Conservation (phyloP, 1,139 yeast genomes). For the Casaregolazyma suthepensis region DNA sequence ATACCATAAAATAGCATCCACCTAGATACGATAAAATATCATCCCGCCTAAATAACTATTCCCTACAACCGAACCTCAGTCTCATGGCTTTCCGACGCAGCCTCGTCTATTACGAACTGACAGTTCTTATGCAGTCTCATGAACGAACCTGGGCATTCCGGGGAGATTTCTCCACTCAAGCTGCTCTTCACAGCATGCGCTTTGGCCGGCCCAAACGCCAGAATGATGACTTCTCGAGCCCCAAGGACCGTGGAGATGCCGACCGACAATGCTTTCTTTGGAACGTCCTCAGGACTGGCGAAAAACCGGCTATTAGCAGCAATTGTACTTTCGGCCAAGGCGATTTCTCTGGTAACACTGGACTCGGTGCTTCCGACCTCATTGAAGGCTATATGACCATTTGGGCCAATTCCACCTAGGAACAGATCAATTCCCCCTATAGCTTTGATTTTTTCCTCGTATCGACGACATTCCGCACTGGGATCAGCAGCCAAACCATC, state of each 20-base stretch:
- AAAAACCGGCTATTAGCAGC: constrained; percentile 55
- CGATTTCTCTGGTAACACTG: constrained; percentile 46
- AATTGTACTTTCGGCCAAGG: constrained; percentile 48
- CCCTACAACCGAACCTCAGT: constrained; percentile 12
- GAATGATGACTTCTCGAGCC: constrained; percentile 45
- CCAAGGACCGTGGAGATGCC: constrained; percentile 60
- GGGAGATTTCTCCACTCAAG: constrained; percentile 21
- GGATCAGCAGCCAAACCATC: constrained; percentile 47
- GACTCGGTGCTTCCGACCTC: constrained; percentile 50
- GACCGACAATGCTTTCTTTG: constrained; percentile 49
- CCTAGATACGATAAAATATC: too few species aligned
- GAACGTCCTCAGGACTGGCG: constrained; percentile 43
- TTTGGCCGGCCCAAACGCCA: constrained; percentile 28
- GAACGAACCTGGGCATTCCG: constrained; percentile 27
- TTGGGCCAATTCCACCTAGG: constrained; percentile 59
- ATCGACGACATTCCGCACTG: constrained; percentile 44
- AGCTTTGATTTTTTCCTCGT: constrained; percentile 46
- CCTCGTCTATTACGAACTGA: constrained; percentile 23
- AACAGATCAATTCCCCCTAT: constrained; percentile 52
- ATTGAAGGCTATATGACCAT: constrained; percentile 61
- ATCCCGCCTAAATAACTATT: too few species aligned
- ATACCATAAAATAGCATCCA: too few species aligned
- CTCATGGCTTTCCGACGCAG: constrained; percentile 17
- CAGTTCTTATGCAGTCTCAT: constrained; percentile 22
- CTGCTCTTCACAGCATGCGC: constrained; percentile 25